Evolutionary conservation across 2,329 filamentous ascomycete genomes (phyloP).

Genomic region (Claviceps sp.): DNA sequence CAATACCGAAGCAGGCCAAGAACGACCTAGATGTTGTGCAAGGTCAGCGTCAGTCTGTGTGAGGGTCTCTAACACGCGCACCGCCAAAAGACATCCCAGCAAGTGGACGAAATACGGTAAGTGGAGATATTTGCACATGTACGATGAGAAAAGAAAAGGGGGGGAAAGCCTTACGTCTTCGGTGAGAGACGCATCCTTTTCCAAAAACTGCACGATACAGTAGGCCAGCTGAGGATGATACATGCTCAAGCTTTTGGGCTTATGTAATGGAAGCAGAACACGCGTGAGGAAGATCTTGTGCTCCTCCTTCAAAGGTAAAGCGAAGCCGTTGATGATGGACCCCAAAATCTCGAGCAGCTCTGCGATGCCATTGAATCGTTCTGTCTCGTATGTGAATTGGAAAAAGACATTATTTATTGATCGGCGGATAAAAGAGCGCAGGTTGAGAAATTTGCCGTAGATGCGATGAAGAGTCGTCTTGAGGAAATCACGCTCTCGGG

Average conservation of each 20-base stretch:
- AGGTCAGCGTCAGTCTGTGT: background rate
- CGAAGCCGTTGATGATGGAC: constrained; percentile 98
- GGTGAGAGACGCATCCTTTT: constrained; percentile 92
- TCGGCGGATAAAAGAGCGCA: constrained; percentile 89
- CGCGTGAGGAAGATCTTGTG: constrained; percentile 96
- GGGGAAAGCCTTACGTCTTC: constrained; percentile 55
- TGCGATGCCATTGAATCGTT: constrained; percentile 95
- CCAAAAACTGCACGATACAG: constrained; percentile 96
- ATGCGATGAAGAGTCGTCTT: constrained; percentile 97
- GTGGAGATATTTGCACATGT: background rate
- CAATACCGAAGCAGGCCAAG: constrained; percentile 90
- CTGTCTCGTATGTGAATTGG: constrained; percentile 97
- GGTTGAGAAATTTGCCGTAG: constrained; percentile 96
- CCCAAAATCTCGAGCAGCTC: constrained; percentile 93
- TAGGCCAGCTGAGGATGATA: constrained; percentile 97
- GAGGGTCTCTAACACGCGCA: no score
- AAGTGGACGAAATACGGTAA: background rate
- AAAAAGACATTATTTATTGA: constrained; percentile 99
- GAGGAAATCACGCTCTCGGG: constrained; percentile 87
- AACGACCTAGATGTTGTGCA: constrained; percentile 52
- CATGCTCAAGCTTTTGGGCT: constrained; percentile 99
- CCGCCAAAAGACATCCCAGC: background rate
- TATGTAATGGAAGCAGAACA: constrained; percentile 86
- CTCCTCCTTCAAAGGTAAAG: constrained; percentile 90
- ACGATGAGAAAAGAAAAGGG: background rate